Percentiles rank a stretch among this genome's conserved stretches.
Evolutionary conservation across 1,284 basidiomycete genomes (phyloP).

Genomic region (Cryptococcus neoformans): DNA sequence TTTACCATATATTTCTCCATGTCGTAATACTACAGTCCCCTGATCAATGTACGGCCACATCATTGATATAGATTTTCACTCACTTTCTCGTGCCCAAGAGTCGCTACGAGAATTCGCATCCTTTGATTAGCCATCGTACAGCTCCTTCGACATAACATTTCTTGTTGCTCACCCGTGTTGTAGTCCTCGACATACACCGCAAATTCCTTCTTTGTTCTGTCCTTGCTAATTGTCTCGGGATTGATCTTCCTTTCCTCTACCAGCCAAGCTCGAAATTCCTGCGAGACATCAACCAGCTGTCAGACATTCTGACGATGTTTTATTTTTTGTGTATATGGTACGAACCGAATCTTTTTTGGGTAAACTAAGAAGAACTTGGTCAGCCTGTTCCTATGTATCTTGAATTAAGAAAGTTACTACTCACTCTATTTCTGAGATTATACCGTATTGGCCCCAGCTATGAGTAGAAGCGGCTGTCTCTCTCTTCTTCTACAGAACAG

Average conservation of each 20-base stretch:
- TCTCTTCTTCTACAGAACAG: slow-evolving; percentile 53
- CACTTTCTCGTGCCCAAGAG: slow-evolving; percentile 72
- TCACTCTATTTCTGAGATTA: slow-evolving; percentile 77
- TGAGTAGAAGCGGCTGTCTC: slow-evolving; percentile 52
- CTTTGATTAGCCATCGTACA: neutral
- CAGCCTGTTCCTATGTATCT: neutral
- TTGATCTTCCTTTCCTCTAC: slow-evolving; percentile 85
- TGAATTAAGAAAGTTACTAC: slow-evolving; percentile 28
- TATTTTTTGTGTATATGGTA: neutral
- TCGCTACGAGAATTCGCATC: slow-evolving; percentile 55
- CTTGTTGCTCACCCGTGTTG: slow-evolving; percentile 66
- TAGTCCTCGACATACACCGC: slow-evolving; percentile 71
- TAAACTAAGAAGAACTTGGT: slow-evolving; percentile 53
- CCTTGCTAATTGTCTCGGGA: slow-evolving; percentile 76
- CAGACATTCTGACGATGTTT: neutral
- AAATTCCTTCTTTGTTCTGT: slow-evolving; percentile 80
- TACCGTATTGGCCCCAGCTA: slow-evolving; percentile 78
- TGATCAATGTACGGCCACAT: slow-evolving; percentile 36
- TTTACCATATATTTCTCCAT: slow-evolving; percentile 73
- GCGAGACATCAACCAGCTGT: slow-evolving; percentile 1
- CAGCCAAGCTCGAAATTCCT: slow-evolving; percentile 85
- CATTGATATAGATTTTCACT: too few relatives aligned
- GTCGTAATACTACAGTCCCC: slow-evolving; percentile 62
- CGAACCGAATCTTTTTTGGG: slow-evolving; percentile 62
- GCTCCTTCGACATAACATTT: neutral